phyloP scores from a whole-genome alignment of 768 basidiomycete species.

The Pleurotus cornucopiae region DNA sequence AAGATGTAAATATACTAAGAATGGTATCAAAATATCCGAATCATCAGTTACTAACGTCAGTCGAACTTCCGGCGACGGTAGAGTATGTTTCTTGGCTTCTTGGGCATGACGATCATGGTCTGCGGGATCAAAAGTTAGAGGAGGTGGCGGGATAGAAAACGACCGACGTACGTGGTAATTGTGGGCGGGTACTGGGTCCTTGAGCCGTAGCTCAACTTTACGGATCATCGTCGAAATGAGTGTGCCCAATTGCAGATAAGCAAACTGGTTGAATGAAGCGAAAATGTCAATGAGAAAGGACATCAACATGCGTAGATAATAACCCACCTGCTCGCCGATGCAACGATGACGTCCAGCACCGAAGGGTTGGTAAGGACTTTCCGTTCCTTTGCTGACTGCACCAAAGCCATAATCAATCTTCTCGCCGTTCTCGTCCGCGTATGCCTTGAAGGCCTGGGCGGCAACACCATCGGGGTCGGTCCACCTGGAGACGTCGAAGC shows the following conservation, averaged over 20 bases:
- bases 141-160: background rate
- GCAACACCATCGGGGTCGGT: slow-evolving; percentile 80
- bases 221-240: slow-evolving; percentile 79
- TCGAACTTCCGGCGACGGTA: slow-evolving; percentile 65
- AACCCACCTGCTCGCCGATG: slow-evolving; percentile 79
- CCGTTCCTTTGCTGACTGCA: slow-evolving; percentile 91
- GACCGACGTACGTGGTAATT: slow-evolving; percentile 79
- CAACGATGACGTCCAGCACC: slow-evolving; percentile 95
- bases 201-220: slow-evolving; percentile 68
- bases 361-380: slow-evolving; percentile 95
- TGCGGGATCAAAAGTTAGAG: slow-evolving; percentile 23
- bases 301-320: background rate
- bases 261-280: slow-evolving; percentile 52
- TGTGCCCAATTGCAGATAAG: slow-evolving; percentile 88
- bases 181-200: slow-evolving; percentile 65
- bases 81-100: slow-evolving; percentile 56
- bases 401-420: slow-evolving; percentile 98
- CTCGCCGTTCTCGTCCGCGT: slow-evolving; percentile 73
- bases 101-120: slow-evolving; percentile 95
- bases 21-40: background rate
- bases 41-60: slow-evolving; percentile 16
- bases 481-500: slow-evolving; percentile 87
- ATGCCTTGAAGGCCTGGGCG: slow-evolving; percentile 70
- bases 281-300: background rate
- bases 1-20: slow-evolving; percentile 2